Percentiles rank a stretch among this genome's conserved stretches.
Conservation (phyloP, 2,329 filamentous ascomycete genomes). For the Colletotrichum camelliae region DNA sequence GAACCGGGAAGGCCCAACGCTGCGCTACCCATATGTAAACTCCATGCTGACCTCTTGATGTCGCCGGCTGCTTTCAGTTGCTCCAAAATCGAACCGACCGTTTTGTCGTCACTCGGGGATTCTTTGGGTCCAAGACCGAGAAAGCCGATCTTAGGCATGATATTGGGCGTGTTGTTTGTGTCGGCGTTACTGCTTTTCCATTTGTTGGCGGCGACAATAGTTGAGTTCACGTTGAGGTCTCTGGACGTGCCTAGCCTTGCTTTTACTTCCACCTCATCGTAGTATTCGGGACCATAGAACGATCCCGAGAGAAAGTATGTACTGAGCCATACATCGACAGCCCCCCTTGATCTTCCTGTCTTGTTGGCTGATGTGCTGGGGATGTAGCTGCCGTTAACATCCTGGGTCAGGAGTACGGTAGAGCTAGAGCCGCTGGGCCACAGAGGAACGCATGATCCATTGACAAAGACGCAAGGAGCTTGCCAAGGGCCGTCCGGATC, state of each 20-base stretch:
- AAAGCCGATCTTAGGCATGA: neutral
- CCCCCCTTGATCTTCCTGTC: neutral
- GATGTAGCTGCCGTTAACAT: neutral
- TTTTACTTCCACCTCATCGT: neutral
- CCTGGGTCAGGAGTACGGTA: neutral
- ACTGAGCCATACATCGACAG: neutral
- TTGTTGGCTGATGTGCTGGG: neutral
- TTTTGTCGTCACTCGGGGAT: neutral
- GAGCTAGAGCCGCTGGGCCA: neutral
- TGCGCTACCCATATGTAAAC: slow-evolving; percentile 38
- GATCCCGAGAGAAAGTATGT: neutral
- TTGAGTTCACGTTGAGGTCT: neutral
- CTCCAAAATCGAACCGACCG: neutral
- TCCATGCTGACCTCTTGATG: slow-evolving; percentile 32
- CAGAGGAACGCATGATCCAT: neutral
- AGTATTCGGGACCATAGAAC: neutral
- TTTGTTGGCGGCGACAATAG: neutral
- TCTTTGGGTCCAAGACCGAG: neutral
- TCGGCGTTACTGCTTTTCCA: neutral
- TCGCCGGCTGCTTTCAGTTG: slow-evolving; percentile 16
- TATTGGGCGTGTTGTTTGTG: neutral
- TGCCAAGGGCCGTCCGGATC: slow-evolving; percentile 11
- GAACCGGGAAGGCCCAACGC: slow-evolving; percentile 30
- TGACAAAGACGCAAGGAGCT: neutral
- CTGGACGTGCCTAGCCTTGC: neutral